Evolutionary conservation across 148 eudicot genomes (phyloP), one percentile per base, ranked within the genome.

Genomic region (Rhododendron vialii): DNA sequence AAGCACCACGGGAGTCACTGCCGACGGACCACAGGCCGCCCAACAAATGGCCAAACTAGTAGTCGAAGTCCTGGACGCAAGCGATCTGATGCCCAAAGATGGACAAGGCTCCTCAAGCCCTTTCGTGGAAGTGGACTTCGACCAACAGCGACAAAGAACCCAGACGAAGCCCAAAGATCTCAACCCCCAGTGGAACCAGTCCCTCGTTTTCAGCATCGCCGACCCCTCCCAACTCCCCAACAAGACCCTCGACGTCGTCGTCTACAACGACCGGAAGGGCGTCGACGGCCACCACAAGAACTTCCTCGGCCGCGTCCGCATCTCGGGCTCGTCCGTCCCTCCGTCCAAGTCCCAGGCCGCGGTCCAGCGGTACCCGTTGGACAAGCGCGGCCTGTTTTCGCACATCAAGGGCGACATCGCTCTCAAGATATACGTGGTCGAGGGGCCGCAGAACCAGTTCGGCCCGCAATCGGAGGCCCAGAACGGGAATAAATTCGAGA

Each of bases 101-200:
- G 99, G 99, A 0, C 96, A 95, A 74, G 99, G 99, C 33, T 93
- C 98, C 3, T 95, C 98, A 1, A 94, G 90, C 79, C 98, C 99
- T 0, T 95, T 88, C 82, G 99, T 92, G 0, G 99, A 97, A 83
- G 96, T 97, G 0, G 92, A 92, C 33, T 93, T 94, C 51, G 88
- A 88, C 28, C 90, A 87, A 5, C 93, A 95, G 51, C 75, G 86
- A 2, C 92, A 87, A 0, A 89, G 74, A 35, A 95, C 99, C 0
- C 91, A 90, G 14, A 93, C 96, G 57, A 94, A 90, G 85, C 69
- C 79, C 78, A 92, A 86, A 86, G 98, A 97, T 89, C 94, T 97
- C 85, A 92, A 92, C 91, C 99, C 99, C 10, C 75, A 36, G 1
- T 97, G 98, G 98, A 91, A 94, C 71, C 90, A 95, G 83, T 89